These are phyloP conservation scores for Lyophyllum atratum DNA, from an alignment of 768 basidiomycete genomes.

Conservation along the genomic window DNA sequence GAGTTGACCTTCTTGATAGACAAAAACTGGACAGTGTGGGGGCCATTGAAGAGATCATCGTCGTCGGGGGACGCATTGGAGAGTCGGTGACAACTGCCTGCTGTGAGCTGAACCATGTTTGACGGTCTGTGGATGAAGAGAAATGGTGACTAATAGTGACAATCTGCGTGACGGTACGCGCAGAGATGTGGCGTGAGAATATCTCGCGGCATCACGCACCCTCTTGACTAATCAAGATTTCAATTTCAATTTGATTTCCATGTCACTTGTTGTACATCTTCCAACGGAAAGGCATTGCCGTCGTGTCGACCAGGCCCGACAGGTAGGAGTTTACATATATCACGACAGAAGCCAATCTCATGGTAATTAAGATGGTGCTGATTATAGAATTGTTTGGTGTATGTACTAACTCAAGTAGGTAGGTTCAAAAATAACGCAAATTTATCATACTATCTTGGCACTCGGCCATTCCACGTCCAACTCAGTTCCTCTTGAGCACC, in stretches of 20 bases:
- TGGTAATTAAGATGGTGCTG: conserved; percentile 7
- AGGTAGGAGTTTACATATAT: background rate
- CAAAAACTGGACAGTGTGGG: conserved; percentile 74
- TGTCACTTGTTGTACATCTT: background rate
- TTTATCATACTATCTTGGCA: conserved; percentile 7
- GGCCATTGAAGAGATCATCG: conserved; percentile 38
- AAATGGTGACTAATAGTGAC: conserved; percentile 11
- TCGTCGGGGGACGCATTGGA: conserved; percentile 46
- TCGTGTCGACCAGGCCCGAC: background rate
- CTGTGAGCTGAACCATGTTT: conserved; percentile 47
- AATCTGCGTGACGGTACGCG: conserved; percentile 21
- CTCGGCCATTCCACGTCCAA: background rate
- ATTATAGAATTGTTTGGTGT: conserved; percentile 5
- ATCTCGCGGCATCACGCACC: background rate
- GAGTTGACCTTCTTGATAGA: conserved; percentile 76
- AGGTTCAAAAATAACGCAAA: conserved; percentile 7
- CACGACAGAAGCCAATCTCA: conserved; percentile 2
- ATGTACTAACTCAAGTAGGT: conserved; percentile 20
- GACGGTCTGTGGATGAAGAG: background rate
- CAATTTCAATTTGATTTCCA: background rate
- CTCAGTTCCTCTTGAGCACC: conserved; percentile 44
- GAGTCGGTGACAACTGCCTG: conserved; percentile 57
- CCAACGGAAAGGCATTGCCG: background rate
- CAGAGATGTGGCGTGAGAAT: conserved; percentile 17
- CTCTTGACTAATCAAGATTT: background rate